A percentile compares a stretch with the other conserved stretches of the same genome.
Evolutionary conservation across 208 protist genomes (phyloP).

Genomic region (Trichomonas vaginalis): DNA sequence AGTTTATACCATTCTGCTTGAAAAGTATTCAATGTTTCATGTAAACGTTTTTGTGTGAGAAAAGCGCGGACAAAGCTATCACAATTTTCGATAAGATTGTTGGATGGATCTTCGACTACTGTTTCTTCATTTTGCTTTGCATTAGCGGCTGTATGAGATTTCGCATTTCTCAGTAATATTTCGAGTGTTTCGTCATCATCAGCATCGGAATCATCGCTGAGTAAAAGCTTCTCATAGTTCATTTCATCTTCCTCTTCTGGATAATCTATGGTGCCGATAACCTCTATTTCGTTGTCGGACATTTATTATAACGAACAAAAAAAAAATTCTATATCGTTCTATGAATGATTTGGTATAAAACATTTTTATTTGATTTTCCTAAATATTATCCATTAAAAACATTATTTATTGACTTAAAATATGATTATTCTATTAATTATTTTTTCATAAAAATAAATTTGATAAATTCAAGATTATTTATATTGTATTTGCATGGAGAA

Average conservation of each 20-base stretch:
- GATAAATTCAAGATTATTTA: too few species aligned
- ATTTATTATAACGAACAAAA: background rate
- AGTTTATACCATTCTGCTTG: constrained; percentile 12
- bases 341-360: too few species aligned
- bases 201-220: background rate
- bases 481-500: too few species aligned
- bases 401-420: too few species aligned
- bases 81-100: background rate
- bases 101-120: background rate
- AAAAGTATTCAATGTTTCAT: background rate
- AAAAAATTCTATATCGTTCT: background rate
- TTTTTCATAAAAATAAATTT: too few species aligned
- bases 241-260: background rate
- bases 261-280: background rate
- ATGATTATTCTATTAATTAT: too few species aligned
- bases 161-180: background rate
- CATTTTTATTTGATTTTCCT: too few species aligned
- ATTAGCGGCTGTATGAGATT: background rate
- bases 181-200: constrained; percentile 5
- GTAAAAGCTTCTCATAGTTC: background rate
- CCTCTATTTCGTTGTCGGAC: background rate
- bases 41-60: background rate
- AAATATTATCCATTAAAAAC: too few species aligned
- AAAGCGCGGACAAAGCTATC: background rate
- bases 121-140: background rate